Evolutionary conservation across 129 eudicot species (phyloP).

Genomic region (Deinandra increscens): DNA sequence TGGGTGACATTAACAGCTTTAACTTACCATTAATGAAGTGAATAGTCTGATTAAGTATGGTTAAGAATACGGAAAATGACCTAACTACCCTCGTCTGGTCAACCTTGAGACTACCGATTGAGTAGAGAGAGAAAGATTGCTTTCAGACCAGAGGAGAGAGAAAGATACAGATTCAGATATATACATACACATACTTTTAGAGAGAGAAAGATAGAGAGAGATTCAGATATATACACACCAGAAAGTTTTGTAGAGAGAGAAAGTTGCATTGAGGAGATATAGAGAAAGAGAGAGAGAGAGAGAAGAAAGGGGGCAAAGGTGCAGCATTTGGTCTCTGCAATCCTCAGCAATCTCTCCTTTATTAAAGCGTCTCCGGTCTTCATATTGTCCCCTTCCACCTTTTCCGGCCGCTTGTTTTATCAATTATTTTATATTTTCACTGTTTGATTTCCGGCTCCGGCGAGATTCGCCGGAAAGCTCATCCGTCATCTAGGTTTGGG

Average conservation of each 20-base stretch:
- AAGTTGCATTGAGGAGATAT: neutral
- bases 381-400: slow-evolving; percentile 41
- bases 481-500: neutral
- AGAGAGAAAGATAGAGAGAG: slow-evolving; percentile 32
- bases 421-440: neutral
- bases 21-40: slow-evolving; percentile 3
- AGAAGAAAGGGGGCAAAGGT: slow-evolving; percentile 42
- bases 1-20: neutral
- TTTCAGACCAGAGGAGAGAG: slow-evolving; percentile 25
- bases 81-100: slow-evolving; percentile 25
- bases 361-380: slow-evolving; percentile 44
- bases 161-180: slow-evolving; percentile 22
- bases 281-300: slow-evolving; percentile 17
- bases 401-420: slow-evolving; percentile 24
- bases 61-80: slow-evolving; percentile 3
- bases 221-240: neutral
- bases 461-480: slow-evolving; percentile 22
- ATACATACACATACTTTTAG: neutral
- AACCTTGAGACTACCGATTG: slow-evolving; percentile 28
- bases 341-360: slow-evolving; percentile 43
- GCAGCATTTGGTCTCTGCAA: slow-evolving; percentile 53
- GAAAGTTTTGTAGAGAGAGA: slow-evolving; percentile 24
- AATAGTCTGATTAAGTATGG: neutral
- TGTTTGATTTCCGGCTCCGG: slow-evolving; percentile 20
- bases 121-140: slow-evolving; percentile 26